Evolutionary conservation across 2,329 filamentous ascomycete genomes (phyloP).

Genomic region (Cryphonectria radicalis): DNA sequence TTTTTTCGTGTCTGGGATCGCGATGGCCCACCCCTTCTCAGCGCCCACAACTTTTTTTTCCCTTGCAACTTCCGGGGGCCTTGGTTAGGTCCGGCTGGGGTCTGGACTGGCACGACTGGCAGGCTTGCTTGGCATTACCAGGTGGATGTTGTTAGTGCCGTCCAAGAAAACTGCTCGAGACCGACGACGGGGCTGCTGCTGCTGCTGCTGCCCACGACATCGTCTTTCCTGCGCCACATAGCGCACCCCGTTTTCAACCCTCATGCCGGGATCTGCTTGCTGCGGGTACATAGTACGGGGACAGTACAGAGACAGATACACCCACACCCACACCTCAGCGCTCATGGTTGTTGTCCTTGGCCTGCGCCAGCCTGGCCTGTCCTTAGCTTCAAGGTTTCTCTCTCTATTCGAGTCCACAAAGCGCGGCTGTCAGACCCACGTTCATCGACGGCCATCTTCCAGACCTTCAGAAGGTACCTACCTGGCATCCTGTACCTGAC

Average conservation of each 20-base stretch:
- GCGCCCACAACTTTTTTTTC: conserved; percentile 14
- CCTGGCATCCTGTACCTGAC: conserved; percentile 26
- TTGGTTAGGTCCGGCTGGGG: conserved; percentile 11
- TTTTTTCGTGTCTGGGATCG: conserved; percentile 24
- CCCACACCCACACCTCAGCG: not conserved
- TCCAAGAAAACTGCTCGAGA: conserved; percentile 21
- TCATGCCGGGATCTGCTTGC: conserved; percentile 8
- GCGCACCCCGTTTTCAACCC: conserved; percentile 3
- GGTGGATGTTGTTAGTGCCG: conserved; percentile 9
- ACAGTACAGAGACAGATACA: not conserved
- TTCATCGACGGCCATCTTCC: conserved; percentile 18
- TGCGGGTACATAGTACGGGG: conserved; percentile 1
- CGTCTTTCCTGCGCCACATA: conserved; percentile 8
- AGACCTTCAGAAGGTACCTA: conserved; percentile 17
- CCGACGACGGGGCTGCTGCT: conserved; percentile 12
- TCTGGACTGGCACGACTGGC: not conserved
- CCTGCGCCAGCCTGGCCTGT: conserved; percentile 22
- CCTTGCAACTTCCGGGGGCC: conserved; percentile 15
- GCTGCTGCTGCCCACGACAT: conserved; percentile 10
- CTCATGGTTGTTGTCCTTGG: conserved; percentile 27
- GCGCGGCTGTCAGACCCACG: conserved; percentile 26
- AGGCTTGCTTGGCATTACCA: not conserved
- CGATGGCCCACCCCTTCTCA: conserved; percentile 24
- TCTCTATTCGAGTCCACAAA: conserved; percentile 18
- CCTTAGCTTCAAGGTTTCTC: conserved; percentile 21